Base-by-base conservation (phyloP, 768 basidiomycete species). In the Tricholoma hemisulphureum region DNA sequence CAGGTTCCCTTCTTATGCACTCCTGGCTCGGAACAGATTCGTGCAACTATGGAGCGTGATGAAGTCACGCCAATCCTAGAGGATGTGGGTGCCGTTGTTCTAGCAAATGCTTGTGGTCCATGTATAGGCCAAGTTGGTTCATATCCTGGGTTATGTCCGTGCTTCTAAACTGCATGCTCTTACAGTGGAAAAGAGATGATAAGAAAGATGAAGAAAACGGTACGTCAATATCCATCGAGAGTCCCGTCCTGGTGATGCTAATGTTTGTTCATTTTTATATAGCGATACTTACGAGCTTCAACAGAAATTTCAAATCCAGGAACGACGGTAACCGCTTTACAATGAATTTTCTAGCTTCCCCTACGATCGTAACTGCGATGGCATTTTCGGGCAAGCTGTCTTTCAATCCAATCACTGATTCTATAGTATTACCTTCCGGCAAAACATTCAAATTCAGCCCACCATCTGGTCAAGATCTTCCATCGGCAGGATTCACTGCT, bases 271-370 rank as follows among this genome's bases (percentile, higher is more conserved):
- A n/a, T 10, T 35, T 32, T 53, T 54, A 32, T 29, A 11, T 59
- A 97, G 94, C 95, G 10, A 98, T 98, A 63, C 73, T 99, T 57
- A 98, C 96, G 0, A 97, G 94, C 35, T 98, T 98, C 82, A 98
- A 99, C 74, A 85, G 96, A 71, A 82, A 80, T 72, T 78, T 76
- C 82, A 95, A 93, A 76, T 94, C 95, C 2, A 84, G 97, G 63
- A 99, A 99, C 70, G 97, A 99, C 67, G 97, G 95, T 21, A 98
- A 98, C 71, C 79, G 82, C 35, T 78, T 87, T 55, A 98, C 95
- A 14, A 93, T 96, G 93, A 98, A 98, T 74, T 98, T 99, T 79
- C 82, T 99, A 57, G 94, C 96, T 7, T 98, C 95, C 4, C 97
- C 97, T 1, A 96, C 95, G 31, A 81, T 97, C 58, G 97, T 98